Percentiles rank a stretch among this genome's conserved stretches.
Evolutionary conservation across 305 asterid species (phyloP).

Genomic region (Fraxinus greggii): DNA sequence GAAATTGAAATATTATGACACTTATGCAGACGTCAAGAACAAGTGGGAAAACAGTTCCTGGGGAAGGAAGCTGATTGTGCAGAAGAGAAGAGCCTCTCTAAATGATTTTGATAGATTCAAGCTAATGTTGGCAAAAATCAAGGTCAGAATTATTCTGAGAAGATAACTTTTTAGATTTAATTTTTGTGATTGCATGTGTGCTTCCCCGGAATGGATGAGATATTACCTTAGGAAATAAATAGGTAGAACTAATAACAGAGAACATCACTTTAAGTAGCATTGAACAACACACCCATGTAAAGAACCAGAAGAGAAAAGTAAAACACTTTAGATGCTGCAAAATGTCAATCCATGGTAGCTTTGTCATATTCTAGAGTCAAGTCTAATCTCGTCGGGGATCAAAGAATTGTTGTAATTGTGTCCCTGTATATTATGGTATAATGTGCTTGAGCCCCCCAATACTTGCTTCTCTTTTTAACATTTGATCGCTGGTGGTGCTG

Average conservation of each 20-base stretch:
- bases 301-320: not conserved
- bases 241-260: not conserved
- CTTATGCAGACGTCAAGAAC: conserved; percentile 62
- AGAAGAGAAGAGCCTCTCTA: conserved; percentile 67
- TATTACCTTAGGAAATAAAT: not conserved
- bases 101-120: conserved; percentile 73
- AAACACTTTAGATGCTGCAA: not conserved
- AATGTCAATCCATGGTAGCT: not conserved
- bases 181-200: not conserved
- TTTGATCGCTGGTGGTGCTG: conserved; percentile 1
- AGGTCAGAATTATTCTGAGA: conserved; percentile 32
- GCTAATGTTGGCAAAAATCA: conserved; percentile 77
- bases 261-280: not conserved
- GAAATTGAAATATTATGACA: not conserved
- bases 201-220: not conserved
- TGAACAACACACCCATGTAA: not conserved
- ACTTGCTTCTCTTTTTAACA: not conserved
- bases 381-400: not conserved
- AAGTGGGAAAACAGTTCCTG: conserved; percentile 87
- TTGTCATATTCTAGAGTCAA: not conserved
- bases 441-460: not conserved
- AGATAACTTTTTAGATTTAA: not conserved
- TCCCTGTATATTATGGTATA: not conserved
- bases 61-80: conserved; percentile 86
- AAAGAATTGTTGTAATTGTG: not conserved